Evolutionary conservation across 371 early-diverging fungal species (phyloP).

Genomic region (Umbelopsis sp.): DNA sequence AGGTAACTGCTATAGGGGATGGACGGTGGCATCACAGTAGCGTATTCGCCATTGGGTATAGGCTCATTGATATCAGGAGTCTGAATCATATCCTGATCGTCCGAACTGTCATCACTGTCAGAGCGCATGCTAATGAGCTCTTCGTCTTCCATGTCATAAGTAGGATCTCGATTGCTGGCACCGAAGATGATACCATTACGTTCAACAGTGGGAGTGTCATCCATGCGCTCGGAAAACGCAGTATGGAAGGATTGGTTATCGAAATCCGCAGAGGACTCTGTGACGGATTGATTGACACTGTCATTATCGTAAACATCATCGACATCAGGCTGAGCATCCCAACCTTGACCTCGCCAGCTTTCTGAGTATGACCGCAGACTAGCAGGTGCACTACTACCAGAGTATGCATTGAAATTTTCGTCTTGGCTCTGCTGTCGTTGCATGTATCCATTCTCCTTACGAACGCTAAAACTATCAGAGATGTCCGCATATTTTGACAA

Average conservation of each 20-base stretch:
- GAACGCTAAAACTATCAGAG: conserved; percentile 8
- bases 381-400: conserved; percentile 25
- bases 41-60: conserved; percentile 4
- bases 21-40: conserved; percentile 53
- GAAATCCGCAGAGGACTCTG: conserved; percentile 10
- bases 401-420: conserved; percentile 17
- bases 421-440: conserved; percentile 17
- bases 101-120: conserved; percentile 20
- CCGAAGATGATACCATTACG: not conserved
- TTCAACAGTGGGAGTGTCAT: not conserved
- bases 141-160: conserved; percentile 26
- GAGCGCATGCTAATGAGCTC: conserved; percentile 26
- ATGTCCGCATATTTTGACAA: conserved; percentile 38
- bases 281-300: not conserved
- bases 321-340: not conserved
- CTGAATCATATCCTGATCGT: conserved; percentile 11
- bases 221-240: conserved; percentile 25
- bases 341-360: conserved; percentile 23
- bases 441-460: conserved; percentile 6
- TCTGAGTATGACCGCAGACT: conserved; percentile 29
- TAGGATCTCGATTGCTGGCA: not conserved
- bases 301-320: not conserved
- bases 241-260: conserved; percentile 51
- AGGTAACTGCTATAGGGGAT: conserved; percentile 76
- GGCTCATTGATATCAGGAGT: conserved; percentile 8